Evolutionary conservation across 768 basidiomycete genomes (phyloP), one percentile per base, ranked within the genome.

Genomic region (Podaxis carcinomalis): DNA sequence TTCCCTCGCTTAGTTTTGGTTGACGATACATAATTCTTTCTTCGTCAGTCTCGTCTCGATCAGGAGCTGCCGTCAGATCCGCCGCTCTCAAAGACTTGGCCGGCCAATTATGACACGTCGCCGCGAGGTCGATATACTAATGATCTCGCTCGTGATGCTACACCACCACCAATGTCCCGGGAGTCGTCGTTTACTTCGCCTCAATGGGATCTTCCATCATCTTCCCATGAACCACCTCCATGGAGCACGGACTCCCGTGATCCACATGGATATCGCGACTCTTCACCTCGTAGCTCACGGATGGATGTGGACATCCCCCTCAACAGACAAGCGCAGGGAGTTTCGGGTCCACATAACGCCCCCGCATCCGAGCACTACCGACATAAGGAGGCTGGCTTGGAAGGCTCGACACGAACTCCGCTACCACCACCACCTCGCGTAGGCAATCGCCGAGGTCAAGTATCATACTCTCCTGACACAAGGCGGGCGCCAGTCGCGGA

Each of bases 111-210:
- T 50, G 36, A 61, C 36, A 61, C 53, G 27, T 55, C 52, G 3
- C 52, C 52, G 13, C 42, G 52, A 25, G 59, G 59, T n/a, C 42
- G 44, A 21, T 61, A 51, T 16, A 13, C 19, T 3, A 42, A 61
- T 2, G 28, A 49, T 49, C 39, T 46, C 25, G 39, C 28, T 16
- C 59, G 42, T 9, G 59, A 61, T 14, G 44, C 36, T 9, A 37
- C 59, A 4, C 52, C 52, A 6, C 59, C 52, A 2, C 59, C 52
- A 9, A 5, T 37, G 25, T 55, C 59, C 4, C 42, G 46, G 25
- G 52, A 61, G 23, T 4, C 59, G 14, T 61, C 59, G 27, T 55
- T 49, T 10, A 46, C 59, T 13, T 54, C 59, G 7, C 32, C 59
- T 16, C 44, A 54, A 10, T 61, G 59, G 59, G 52, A 54, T 4